Conservation (phyloP, 1,284 basidiomycete genomes). For the Trichosporon asahii region DNA sequence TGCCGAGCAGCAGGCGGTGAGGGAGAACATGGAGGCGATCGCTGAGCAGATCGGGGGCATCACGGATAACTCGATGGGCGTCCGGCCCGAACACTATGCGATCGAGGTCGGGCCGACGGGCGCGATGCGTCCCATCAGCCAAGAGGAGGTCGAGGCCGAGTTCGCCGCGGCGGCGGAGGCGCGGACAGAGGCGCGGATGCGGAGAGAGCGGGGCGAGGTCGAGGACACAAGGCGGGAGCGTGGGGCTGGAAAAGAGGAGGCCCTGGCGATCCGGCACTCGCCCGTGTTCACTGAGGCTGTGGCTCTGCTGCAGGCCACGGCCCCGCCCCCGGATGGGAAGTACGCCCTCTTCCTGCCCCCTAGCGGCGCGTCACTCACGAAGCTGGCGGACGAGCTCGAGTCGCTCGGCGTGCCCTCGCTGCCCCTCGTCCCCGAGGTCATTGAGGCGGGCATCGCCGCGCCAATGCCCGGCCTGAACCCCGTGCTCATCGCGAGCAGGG, state of each 20-base stretch:
- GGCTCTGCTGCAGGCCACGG: constrained; percentile 31
- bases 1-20: constrained; percentile 18
- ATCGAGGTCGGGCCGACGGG: constrained; percentile 29
- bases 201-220: no score
- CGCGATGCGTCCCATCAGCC: constrained; percentile 7
- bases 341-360: constrained; percentile 34
- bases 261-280: constrained; percentile 9
- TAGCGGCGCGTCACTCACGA: constrained; percentile 25
- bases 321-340: constrained; percentile 29
- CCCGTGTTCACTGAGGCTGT: constrained; percentile 28
- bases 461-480: constrained; percentile 13
- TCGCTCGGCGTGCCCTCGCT: constrained; percentile 23
- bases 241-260: no score
- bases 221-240: neutral
- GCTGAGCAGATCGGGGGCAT: constrained; percentile 3
- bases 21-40: constrained; percentile 21
- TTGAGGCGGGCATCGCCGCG: constrained; percentile 20
- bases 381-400: constrained; percentile 22
- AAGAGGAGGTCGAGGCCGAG: neutral
- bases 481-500: constrained; percentile 27
- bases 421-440: constrained; percentile 28
- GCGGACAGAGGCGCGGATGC: neutral
- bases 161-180: neutral
- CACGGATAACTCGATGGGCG: neutral
- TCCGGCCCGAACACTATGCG: constrained; percentile 28